phyloP scores from a whole-genome alignment of 1,284 basidiomycete species.

The Ceratobasidium sp. region DNA sequence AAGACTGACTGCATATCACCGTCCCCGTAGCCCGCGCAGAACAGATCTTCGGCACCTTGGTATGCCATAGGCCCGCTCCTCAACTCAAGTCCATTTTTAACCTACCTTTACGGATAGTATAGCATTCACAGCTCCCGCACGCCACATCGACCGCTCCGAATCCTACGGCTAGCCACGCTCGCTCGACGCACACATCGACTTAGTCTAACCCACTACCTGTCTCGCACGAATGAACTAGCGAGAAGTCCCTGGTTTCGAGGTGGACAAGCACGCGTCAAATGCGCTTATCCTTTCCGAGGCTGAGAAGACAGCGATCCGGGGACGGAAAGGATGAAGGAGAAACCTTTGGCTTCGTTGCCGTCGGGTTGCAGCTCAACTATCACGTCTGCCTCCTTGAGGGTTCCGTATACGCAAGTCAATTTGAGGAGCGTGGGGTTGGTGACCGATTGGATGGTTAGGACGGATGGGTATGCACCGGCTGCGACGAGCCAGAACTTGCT shows the following conservation, averaged over 20 bases:
- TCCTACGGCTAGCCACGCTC: constrained; percentile 57
- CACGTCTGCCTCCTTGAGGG: constrained; percentile 70
- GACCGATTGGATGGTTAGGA: no score
- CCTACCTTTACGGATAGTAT: constrained; percentile 70
- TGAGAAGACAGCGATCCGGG: constrained; percentile 50
- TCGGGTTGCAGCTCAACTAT: constrained; percentile 64
- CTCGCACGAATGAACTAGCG: constrained; percentile 50
- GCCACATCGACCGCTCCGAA: constrained; percentile 66
- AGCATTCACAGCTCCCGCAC: constrained; percentile 62
- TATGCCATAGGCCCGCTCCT: constrained; percentile 54
- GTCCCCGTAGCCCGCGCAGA: constrained; percentile 41
- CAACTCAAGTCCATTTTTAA: no score
- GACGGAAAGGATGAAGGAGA: constrained; percentile 51
- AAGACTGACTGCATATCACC: constrained; percentile 38
- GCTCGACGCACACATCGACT: constrained; percentile 21
- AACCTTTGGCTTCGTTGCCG: constrained; percentile 57
- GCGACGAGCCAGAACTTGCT: constrained; percentile 65
- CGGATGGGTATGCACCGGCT: constrained; percentile 64
- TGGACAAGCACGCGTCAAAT: no score
- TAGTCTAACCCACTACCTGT: constrained; percentile 29
- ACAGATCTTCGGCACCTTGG: constrained; percentile 54
- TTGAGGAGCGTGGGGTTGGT: no score
- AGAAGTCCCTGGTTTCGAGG: no score
- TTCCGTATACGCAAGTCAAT: constrained; percentile 65
- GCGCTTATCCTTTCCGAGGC: no score